A percentile compares a stretch with the other conserved stretches of the same genome.
These are phyloP conservation scores for Litchi chinensis DNA, from an alignment of 345 rosid species.

Conservation along the genomic window DNA sequence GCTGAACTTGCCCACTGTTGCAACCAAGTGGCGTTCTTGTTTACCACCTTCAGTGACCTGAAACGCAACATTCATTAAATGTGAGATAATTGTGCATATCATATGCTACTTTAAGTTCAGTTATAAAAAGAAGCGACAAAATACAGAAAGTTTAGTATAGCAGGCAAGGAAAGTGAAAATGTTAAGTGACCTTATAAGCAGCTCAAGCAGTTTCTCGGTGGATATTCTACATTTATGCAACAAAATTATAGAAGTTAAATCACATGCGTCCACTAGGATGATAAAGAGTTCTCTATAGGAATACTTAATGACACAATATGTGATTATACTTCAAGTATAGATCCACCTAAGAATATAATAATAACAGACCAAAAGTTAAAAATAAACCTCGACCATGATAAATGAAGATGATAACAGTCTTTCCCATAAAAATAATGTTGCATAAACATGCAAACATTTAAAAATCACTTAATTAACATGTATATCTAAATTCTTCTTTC, in stretches of 20 bases:
- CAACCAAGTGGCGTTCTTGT: conserved; percentile 89
- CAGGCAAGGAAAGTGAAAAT: not conserved
- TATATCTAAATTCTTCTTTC: not conserved
- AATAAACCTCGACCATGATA: not conserved
- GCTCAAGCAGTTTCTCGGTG: not conserved
- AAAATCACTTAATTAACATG: not conserved
- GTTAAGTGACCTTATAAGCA: not conserved
- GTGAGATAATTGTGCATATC: not conserved
- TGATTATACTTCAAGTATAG: not conserved
- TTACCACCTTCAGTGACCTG: conserved; percentile 93
- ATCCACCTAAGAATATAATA: not conserved
- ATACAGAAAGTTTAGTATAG: not conserved
- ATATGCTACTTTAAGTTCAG: not conserved
- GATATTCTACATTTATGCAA: not conserved
- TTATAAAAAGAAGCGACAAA: not conserved
- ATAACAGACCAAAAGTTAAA: not conserved
- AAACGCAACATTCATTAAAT: conserved; percentile 15
- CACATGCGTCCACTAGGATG: not conserved
- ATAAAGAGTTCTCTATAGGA: not conserved
- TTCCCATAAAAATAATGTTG: not conserved
- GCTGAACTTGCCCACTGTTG: conserved; percentile 94
- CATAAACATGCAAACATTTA: not conserved
- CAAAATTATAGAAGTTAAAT: not conserved
- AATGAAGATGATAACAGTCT: not conserved
- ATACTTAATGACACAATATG: not conserved